Base-by-base conservation (phyloP, 192 early-diverging fungal species). In the Funneliformis mosseae region DNA sequence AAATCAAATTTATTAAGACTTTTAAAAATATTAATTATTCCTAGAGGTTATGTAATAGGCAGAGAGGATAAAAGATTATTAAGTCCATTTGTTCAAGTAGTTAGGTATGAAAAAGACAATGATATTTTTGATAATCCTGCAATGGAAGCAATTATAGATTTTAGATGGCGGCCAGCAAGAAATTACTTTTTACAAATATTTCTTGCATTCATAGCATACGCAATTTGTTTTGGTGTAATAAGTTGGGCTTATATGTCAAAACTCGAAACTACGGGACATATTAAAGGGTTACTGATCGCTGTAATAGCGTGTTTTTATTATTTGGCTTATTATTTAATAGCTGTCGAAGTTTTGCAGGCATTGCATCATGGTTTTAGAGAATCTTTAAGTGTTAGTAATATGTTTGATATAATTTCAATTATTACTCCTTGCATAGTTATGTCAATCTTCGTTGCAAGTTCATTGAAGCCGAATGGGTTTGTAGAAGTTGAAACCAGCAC, bases 121-220 rank as follows among this genome's bases (percentile, higher is more conserved):
- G 8, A 27, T 64, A 64, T 64, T 27, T 64, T 64, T 28, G 63
- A 64, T 64, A 64, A 64, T 28, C 63, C 63, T 64, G 63, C 63
- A 25, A 64, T 64, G 63, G 63, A 64, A 28, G 63, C 63, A 64
- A 12, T 64, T 4, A 64, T 64, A 64, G 63, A 64, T 64, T 64
- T 64, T 64, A 64, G 63, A 28, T 64, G 63, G 63, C 23, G 27
- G 23, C 63, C 8, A 12, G 63, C 63, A 23, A 23, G 63, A 28
- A 23, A 27, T 28, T 28, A 64, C 25, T 64, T 64, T 28, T 64
- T 64, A 28, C 63, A 64, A 27, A 12, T 28, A 64, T 64, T 64
- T 14, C n/a, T 64, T 28, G 23, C 27, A 64, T 64, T 64, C 25
- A 27, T 28, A 27, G 23, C 27, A 12, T 64, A 64, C 27, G 63